Evolutionary conservation across 2,329 filamentous ascomycete genomes (phyloP), one percentile per base, ranked within the genome.

Genomic region (Sporothrix humicola): DNA sequence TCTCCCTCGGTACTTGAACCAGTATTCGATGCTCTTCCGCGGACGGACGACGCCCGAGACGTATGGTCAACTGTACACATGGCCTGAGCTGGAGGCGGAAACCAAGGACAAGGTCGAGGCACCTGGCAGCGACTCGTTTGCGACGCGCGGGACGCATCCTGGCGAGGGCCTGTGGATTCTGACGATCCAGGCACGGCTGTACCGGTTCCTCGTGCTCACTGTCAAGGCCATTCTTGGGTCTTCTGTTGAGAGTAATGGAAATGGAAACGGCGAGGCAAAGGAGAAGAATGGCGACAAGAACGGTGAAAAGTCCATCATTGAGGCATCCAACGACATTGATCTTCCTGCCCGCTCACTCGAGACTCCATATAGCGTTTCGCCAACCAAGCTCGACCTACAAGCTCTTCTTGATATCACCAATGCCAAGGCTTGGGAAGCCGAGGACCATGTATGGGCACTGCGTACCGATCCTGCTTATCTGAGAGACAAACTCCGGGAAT

Each of bases 11-110:
- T 76, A 76, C 59, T 73, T 84, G 12, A 77, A 82, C 31, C 26
- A 70, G 1, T 74, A 83, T 72, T 77, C 77, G 26, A 82, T 85
- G 79, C 73, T 81, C 0, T 76, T 85, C 2, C 76, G 81, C 42
- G 80, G 80, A 0, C 76, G 77, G 0, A 77, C 73, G 0, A 73
- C 73, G 0, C 58, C 76, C 0, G 77, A 79, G 1, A 78, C 80
- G 0, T 85, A 86, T 44, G 83, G 84, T 1, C 77, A 79, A 61
- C 72, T 76, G 50, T 71, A 73, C 44, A 52, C 75, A 3, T 76
- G 75, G 75, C 63, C 71, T 12, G 74, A 73, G 48, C 56, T 74
- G 52, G 59, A 69, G 56, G 71, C 54, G 13, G 15, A 5, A 15
- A 72, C 17, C 26, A 13, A 31, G 50, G 72, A 42, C n/a, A 42